Percentiles rank a stretch among this genome's conserved stretches.
These are phyloP conservation scores for Claviceps quebecensis DNA, from an alignment of 2,329 filamentous ascomycete species.

Conservation along the genomic window DNA sequence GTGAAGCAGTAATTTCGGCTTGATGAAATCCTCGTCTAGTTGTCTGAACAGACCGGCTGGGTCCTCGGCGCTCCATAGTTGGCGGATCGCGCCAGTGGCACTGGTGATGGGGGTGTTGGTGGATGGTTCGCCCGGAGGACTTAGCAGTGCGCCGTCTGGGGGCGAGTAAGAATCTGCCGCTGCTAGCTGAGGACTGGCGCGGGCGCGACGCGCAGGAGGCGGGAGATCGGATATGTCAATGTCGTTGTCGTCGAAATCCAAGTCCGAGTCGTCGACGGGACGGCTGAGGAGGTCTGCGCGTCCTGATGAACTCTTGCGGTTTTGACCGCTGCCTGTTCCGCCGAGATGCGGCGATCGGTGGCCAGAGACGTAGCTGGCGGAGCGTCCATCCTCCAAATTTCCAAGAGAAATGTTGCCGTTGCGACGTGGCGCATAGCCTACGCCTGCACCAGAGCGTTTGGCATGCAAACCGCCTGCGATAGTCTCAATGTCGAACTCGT, in stretches of 20 bases:
- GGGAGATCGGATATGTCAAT: constrained; percentile 54
- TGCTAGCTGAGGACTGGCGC: constrained; percentile 12
- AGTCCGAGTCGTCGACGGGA: constrained; percentile 40
- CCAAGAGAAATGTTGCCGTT: constrained; percentile 47
- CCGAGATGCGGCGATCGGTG: constrained; percentile 33
- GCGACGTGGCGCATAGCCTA: constrained; percentile 62
- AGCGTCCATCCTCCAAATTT: constrained; percentile 29
- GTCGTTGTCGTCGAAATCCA: constrained; percentile 35
- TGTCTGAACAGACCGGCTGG: constrained; percentile 82
- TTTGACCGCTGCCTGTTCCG: constrained; percentile 25
- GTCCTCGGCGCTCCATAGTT: constrained; percentile 74
- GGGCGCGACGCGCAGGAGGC: constrained; percentile 36
- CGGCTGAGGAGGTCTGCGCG: constrained; percentile 40
- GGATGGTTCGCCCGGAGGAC: constrained; percentile 17
- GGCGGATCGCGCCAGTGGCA: constrained; percentile 62
- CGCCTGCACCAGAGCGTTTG: constrained; percentile 62
- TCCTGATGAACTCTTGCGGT: constrained; percentile 34
- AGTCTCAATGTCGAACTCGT: constrained; percentile 92
- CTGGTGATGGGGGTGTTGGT: constrained; percentile 36
- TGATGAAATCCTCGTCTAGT: constrained; percentile 91
- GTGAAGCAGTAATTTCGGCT: constrained; percentile 77
- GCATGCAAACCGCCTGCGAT: constrained; percentile 61
- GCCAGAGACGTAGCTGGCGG: constrained; percentile 38
- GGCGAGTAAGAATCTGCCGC: neutral
- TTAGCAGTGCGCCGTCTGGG: constrained; percentile 16